Percentiles rank a stretch among this genome's conserved stretches.
Conservation (phyloP, 179 eudicot genomes). For the Silene vulgaris region DNA sequence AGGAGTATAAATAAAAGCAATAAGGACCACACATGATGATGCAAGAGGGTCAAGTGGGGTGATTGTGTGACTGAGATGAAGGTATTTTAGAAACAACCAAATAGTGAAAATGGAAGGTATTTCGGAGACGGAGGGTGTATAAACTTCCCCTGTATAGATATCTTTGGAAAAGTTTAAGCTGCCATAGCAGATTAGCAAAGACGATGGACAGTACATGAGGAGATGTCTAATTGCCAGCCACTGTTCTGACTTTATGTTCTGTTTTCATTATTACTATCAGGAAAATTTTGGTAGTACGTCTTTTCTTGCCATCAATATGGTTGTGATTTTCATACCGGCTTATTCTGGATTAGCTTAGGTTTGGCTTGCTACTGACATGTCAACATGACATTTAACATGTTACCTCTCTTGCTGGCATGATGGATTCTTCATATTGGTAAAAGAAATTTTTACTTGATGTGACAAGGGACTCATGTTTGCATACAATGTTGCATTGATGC, state of each 20-base stretch:
- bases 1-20: too few species aligned
- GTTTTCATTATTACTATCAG: neutral
- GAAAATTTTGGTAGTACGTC: conserved; percentile 1
- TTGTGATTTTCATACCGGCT: neutral
- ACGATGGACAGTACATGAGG: neutral
- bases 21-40: too few species aligned
- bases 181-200: neutral
- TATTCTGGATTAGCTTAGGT: neutral
- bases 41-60: too few species aligned
- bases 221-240: neutral
- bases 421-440: neutral
- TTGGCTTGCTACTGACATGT: conserved; percentile 6
- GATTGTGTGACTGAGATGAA: too few species aligned
- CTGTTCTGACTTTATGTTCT: neutral
- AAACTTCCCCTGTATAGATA: neutral
- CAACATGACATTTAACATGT: neutral
- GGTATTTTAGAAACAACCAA: too few species aligned
- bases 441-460: too few species aligned
- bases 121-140: too few species aligned
- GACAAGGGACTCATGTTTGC: neutral
- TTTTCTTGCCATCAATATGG: neutral
- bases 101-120: too few species aligned
- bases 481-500: neutral
- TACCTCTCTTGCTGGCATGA: too few species aligned
- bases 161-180: neutral